phyloP scores from a whole-genome alignment of 331 rosid genomes.

The Ulmus americana region DNA sequence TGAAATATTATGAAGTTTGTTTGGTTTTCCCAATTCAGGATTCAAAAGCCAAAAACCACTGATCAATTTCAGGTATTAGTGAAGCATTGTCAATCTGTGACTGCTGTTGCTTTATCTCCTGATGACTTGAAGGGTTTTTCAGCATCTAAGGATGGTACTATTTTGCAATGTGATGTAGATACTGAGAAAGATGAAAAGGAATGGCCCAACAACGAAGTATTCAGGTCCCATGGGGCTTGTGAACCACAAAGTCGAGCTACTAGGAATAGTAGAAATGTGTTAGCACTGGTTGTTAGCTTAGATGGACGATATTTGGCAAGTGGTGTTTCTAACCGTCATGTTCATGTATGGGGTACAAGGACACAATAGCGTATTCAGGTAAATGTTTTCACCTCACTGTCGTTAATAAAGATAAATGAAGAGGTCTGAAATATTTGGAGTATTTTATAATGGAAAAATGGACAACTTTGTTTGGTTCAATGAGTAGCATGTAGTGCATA shows the following conservation, averaged over 20 bases:
- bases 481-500: not conserved
- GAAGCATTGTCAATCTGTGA: constrained; percentile 73
- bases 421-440: not conserved
- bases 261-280: constrained; percentile 61
- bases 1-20: not conserved
- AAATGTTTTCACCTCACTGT: constrained; percentile 7
- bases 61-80: constrained; percentile 55
- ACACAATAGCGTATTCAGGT: constrained; percentile 86
- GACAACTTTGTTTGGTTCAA: not conserved
- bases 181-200: constrained; percentile 66
- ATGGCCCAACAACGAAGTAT: constrained; percentile 63
- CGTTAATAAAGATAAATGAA: constrained; percentile 8
- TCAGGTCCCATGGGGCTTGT: constrained; percentile 72
- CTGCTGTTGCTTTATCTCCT: constrained; percentile 71
- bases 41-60: constrained; percentile 42
- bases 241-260: constrained; percentile 67
- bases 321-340: constrained; percentile 85
- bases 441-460: not conserved
- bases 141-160: constrained; percentile 81
- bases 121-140: constrained; percentile 82
- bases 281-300: constrained; percentile 74
- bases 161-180: constrained; percentile 82
- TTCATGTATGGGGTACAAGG: constrained; percentile 95
- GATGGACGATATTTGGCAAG: constrained; percentile 86
- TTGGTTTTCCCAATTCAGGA: constrained; percentile 35